phyloP scores from a whole-genome alignment of 2,329 filamentous ascomycete species.

The Colletotrichum truncatum region DNA sequence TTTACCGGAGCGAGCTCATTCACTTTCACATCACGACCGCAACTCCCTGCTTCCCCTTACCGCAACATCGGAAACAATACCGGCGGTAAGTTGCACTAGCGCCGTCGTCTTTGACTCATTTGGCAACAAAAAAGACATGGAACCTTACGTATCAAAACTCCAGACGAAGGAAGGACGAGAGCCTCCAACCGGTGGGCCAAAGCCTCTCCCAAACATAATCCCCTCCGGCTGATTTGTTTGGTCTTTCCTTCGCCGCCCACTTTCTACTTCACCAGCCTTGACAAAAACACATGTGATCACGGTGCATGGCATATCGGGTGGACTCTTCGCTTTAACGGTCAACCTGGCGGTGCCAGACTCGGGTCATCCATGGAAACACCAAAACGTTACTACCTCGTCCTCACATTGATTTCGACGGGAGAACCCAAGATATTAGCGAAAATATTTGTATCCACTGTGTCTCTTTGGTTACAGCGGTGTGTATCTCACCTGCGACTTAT shows the following conservation, averaged over 20 bases:
- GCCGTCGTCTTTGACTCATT: slow-evolving; percentile 19
- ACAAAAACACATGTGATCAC: slow-evolving; percentile 13
- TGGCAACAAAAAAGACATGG: slow-evolving; percentile 6
- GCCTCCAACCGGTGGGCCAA: neutral
- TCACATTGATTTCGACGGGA: neutral
- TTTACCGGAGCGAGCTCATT: neutral
- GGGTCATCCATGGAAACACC: neutral
- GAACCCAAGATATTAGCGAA: neutral
- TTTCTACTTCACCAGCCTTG: neutral
- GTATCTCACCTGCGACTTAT: neutral
- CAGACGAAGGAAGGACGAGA: slow-evolving; percentile 17
- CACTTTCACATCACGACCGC: neutral
- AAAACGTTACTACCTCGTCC: neutral
- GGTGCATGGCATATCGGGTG: neutral
- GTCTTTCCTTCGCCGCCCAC: neutral
- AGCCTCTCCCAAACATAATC: slow-evolving; percentile 18
- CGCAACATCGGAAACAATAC: slow-evolving; percentile 14
- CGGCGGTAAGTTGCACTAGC: slow-evolving; percentile 7
- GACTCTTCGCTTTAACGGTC: neutral
- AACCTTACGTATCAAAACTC: slow-evolving; percentile 25
- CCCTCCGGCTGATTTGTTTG: neutral
- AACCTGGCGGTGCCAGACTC: neutral
- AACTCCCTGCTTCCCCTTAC: neutral
- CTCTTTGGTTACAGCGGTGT: neutral
- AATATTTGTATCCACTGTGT: neutral